These are phyloP conservation scores for Plasmodium vinckei DNA, from an alignment of 169 alveolate species.

Conservation along the genomic window DNA sequence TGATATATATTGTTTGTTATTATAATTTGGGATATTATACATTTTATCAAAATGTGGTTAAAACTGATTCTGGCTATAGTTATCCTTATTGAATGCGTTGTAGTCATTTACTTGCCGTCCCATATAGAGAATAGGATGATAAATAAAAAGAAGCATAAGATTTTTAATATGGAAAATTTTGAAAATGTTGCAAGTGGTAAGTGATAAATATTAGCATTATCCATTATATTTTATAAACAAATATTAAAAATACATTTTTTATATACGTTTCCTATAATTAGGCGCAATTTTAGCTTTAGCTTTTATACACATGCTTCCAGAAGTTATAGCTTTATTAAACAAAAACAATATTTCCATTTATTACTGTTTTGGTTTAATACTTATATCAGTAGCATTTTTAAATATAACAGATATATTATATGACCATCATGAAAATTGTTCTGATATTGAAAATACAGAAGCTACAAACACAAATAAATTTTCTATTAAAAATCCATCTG, in stretches of 20 bases:
- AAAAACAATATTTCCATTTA: conserved; percentile 47
- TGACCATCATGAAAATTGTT: conserved; percentile 60
- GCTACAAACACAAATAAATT: conserved; percentile 16
- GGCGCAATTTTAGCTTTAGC: conserved; percentile 75
- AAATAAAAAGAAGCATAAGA: conserved; percentile 35
- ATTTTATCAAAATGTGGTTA: conserved; percentile 71
- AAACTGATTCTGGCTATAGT: conserved; percentile 33
- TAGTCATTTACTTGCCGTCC: conserved; percentile 59
- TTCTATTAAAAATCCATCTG: conserved; percentile 18
- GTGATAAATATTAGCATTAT: conserved; percentile 35
- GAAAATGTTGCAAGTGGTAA: conserved; percentile 76
- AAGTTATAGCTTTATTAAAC: conserved; percentile 54
- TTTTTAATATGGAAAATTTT: conserved; percentile 60
- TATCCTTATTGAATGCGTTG: conserved; percentile 65
- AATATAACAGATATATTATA: conserved; percentile 67
- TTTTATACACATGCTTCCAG: conserved; percentile 70
- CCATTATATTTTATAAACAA: conserved; percentile 11
- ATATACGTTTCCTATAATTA: conserved; percentile 6
- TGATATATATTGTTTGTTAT: conserved; percentile 18
- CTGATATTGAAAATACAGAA: conserved; percentile 39
- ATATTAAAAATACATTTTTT: conserved; percentile 8
- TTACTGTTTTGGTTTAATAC: conserved; percentile 48
- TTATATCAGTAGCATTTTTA: conserved; percentile 65
- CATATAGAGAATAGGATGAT: conserved; percentile 28
- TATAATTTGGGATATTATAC: conserved; percentile 2